Evolutionary conservation across 352 stramenopile genomes (phyloP), one percentile per base, ranked within the genome.

Genomic region (Phytophthora lateralis): DNA sequence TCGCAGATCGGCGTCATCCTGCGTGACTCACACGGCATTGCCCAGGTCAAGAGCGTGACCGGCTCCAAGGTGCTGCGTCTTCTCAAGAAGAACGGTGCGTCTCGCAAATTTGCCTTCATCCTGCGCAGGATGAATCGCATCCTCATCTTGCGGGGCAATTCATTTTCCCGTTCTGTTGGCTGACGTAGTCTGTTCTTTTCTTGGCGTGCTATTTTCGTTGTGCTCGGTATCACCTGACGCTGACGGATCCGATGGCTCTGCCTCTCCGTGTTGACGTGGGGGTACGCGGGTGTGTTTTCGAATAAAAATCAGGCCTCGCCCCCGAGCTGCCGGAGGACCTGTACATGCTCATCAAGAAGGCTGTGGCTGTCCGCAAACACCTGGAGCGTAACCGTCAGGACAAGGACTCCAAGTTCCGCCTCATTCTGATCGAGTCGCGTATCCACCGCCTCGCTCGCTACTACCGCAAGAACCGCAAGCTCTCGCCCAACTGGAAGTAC

Each of bases 261-360:
- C 65, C 71, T 86, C 76, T 92, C 76, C 71, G 75, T 81, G n/a
- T 70, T 89, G 79, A 88, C 80, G 82, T 92, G 81, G 86, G 86
- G 80, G 80, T 93, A 95, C 69, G 71, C 86, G 86, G 84, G 86
- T 59, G 56, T 41, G 9, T 55, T 46, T 48, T 18, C 30, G 53
- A 20, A 59, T 26, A 18, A n/a, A 53, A 74, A 37, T 47, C 76
- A 95, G 84, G 97, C 75, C 91, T 99, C 38, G 97, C 98, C 46
- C 97, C 98, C 39, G 97, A 99, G 82, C 97, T 99, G 63, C 98
- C 98, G 30, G 98, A 99, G 85, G 98, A 99, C 88, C 86, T 99
- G 68, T 99, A 99, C 95, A 99, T 99, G 94, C 90, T 99, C 53
- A 99, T 99, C 91, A 99, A 99, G 95, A 99, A 99, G 92, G 98